phyloP scores from a whole-genome alignment of 148 eudicot genomes.

The Amaranthus hypochondriacus region DNA sequence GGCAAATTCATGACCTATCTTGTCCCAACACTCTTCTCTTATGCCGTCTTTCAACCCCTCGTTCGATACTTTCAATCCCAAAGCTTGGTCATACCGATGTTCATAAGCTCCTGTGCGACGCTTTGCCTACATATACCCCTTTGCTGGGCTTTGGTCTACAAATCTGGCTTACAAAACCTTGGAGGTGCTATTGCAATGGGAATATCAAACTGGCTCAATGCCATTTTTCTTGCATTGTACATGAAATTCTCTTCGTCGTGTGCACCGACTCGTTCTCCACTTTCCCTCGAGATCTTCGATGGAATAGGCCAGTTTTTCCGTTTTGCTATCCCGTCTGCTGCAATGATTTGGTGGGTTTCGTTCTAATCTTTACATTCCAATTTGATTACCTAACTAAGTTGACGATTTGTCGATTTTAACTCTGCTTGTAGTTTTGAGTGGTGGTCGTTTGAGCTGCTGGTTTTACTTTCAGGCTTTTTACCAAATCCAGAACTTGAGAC shows the following conservation, averaged over 20 bases:
- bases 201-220: conserved; percentile 63
- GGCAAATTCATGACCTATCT: conserved; percentile 57
- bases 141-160: conserved; percentile 72
- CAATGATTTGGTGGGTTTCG: conserved; percentile 65
- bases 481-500: conserved; percentile 83
- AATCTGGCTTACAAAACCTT: conserved; percentile 46
- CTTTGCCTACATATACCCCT: conserved; percentile 57
- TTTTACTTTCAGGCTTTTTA: conserved; percentile 74
- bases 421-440: conserved; percentile 54
- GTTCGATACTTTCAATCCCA: conserved; percentile 70
- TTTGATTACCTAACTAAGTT: neutral
- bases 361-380: neutral
- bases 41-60: conserved; percentile 66
- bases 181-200: conserved; percentile 72
- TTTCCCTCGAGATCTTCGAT: conserved; percentile 54
- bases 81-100: conserved; percentile 66
- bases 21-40: conserved; percentile 58
- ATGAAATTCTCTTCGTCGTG: conserved; percentile 61
- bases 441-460: conserved; percentile 85
- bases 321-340: conserved; percentile 81
- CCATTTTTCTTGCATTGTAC: conserved; percentile 42
- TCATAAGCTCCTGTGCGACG: conserved; percentile 43
- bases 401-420: conserved; percentile 1
- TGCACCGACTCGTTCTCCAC: conserved; percentile 51
- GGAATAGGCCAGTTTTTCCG: conserved; percentile 68